Conservation (phyloP, 441 rosid genomes). For the Pelargonium myrrhifolium region DNA sequence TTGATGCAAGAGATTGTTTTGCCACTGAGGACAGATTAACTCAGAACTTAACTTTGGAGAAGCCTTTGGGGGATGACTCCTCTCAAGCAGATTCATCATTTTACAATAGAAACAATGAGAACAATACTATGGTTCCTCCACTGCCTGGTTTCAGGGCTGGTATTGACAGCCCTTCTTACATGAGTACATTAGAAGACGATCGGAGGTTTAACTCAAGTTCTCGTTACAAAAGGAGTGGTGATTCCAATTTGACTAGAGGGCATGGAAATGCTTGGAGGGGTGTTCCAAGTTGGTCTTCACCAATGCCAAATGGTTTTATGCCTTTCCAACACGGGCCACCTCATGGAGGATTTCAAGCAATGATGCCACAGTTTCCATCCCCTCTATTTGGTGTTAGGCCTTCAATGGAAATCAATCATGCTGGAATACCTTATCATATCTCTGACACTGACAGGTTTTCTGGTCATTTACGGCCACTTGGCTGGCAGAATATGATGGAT, state of each 20-base stretch:
- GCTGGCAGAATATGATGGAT: conserved; percentile 93
- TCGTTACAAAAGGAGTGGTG: conserved; percentile 64
- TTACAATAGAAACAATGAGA: conserved; percentile 49
- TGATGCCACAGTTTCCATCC: conserved; percentile 78
- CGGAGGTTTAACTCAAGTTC: conserved; percentile 37
- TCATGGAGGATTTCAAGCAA: conserved; percentile 69
- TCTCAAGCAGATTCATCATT: conserved; percentile 52
- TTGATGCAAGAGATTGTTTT: no score
- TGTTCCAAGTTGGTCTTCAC: conserved; percentile 72
- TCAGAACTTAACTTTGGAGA: conserved; percentile 47
- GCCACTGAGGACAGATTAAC: conserved; percentile 41
- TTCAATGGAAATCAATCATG: conserved; percentile 70
- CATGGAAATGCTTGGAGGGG: conserved; percentile 92
- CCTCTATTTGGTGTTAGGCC: conserved; percentile 81
- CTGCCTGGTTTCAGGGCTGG: conserved; percentile 58
- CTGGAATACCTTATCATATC: conserved; percentile 71
- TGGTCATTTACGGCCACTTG: conserved; percentile 75
- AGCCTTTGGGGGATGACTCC: conserved; percentile 49
- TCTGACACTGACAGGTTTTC: conserved; percentile 80
- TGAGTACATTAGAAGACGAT: conserved; percentile 64
- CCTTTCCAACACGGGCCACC: conserved; percentile 88
- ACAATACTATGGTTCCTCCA: conserved; percentile 52
- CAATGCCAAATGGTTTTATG: conserved; percentile 74
- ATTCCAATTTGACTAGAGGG: conserved; percentile 62
- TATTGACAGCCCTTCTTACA: conserved; percentile 54